These are phyloP conservation scores for Stephania japonica DNA, from an alignment of 164 flowering plant species.

Conservation along the genomic window DNA sequence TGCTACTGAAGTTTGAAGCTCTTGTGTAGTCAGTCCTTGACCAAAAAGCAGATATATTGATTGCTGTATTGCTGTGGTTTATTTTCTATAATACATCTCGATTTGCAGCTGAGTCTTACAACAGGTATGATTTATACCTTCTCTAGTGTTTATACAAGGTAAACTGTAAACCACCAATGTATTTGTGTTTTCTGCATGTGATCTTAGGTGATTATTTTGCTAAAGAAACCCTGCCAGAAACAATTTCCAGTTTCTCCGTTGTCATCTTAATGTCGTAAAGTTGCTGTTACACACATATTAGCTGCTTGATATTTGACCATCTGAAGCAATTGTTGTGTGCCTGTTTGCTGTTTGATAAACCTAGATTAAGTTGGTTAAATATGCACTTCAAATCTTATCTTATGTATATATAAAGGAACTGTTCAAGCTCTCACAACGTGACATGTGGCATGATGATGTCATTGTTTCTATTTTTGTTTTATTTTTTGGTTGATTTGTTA, in stretches of 20 bases:
- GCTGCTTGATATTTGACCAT: background rate
- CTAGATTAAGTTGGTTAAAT: too few species aligned
- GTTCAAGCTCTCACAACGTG: too few species aligned
- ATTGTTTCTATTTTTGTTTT: too few species aligned
- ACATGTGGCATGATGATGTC: too few species aligned
- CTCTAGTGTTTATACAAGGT: background rate
- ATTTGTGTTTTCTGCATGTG: background rate
- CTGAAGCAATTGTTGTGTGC: background rate
- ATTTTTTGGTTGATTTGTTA: too few species aligned
- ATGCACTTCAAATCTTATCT: background rate
- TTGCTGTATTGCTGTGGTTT: slow-evolving; percentile 51
- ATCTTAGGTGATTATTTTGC: background rate
- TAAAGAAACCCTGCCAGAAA: background rate
- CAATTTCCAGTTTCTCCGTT: too few species aligned
- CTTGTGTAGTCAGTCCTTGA: slow-evolving; percentile 13
- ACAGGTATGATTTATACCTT: slow-evolving; percentile 27
- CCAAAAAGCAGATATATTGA: slow-evolving; percentile 37
- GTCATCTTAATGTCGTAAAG: background rate
- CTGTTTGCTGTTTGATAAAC: background rate
- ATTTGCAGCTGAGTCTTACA: slow-evolving; percentile 33
- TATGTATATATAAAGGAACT: background rate
- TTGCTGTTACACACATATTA: background rate
- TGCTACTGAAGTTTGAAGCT: background rate
- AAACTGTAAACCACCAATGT: background rate
- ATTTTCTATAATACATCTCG: slow-evolving; percentile 38